Percentiles rank a stretch among this genome's conserved stretches.
These are phyloP conservation scores for Magnaporthiopsis poae DNA, from an alignment of 2,329 filamentous ascomycete genomes.

Conservation along the genomic window DNA sequence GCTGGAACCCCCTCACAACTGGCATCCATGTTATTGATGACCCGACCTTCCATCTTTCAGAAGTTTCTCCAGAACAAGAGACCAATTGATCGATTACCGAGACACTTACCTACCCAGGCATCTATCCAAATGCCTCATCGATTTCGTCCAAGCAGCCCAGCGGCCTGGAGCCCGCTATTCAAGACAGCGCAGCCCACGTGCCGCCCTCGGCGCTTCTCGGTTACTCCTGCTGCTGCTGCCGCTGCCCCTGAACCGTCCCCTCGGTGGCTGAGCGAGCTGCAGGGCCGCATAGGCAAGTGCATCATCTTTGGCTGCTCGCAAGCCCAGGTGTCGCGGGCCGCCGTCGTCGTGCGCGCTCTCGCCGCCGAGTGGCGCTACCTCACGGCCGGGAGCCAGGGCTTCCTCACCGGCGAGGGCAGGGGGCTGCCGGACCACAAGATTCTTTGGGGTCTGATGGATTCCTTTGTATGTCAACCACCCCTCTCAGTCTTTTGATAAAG, in stretches of 20 bases:
- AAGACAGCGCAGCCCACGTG: conserved; percentile 4
- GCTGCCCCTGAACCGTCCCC: background rate
- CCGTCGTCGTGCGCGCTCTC: conserved; percentile 48
- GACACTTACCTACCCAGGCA: background rate
- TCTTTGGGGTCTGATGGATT: conserved; percentile 79
- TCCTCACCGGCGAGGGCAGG: conserved; percentile 52
- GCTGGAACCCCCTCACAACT: background rate
- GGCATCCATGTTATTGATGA: background rate
- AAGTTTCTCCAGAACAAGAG: no score
- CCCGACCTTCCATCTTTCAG: background rate
- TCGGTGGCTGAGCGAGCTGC: conserved; percentile 64
- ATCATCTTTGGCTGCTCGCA: conserved; percentile 61
- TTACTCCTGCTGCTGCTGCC: no score
- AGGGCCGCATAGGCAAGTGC: conserved; percentile 60
- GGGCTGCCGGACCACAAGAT: conserved; percentile 58
- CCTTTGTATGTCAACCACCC: conserved; percentile 23
- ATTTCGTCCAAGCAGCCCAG: conserved; percentile 10
- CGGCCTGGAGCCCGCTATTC: background rate
- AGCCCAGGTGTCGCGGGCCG: conserved; percentile 48
- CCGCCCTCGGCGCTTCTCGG: conserved; percentile 5
- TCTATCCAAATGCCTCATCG: conserved; percentile 17
- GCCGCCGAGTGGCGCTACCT: conserved; percentile 61
- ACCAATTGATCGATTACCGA: no score
- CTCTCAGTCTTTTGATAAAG: background rate
- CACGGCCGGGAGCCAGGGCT: conserved; percentile 66